These are phyloP conservation scores for Verticillium longisporum DNA, from an alignment of 2,329 filamentous ascomycete genomes.

Conservation along the genomic window DNA sequence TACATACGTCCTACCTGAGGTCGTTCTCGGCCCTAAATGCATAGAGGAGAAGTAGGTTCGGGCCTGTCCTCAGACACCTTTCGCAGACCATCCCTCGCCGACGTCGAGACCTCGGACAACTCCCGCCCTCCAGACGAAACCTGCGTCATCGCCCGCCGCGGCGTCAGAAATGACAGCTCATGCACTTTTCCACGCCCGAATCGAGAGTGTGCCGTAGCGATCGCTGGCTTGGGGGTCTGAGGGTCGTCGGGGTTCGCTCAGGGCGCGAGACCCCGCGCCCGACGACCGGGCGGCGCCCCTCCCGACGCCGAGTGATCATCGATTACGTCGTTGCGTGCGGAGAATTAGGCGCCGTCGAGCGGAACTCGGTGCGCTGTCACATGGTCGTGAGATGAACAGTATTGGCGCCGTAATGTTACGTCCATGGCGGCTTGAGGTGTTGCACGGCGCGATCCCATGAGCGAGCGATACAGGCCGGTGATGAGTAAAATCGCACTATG, in stretches of 20 bases:
- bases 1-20: too few relatives aligned
- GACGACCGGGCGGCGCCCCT: not conserved
- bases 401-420: not conserved
- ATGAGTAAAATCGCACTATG: too few relatives aligned
- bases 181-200: not conserved
- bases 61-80: too few relatives aligned
- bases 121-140: not conserved
- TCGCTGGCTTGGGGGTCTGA: not conserved
- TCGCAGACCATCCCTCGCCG: too few relatives aligned
- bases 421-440: not conserved
- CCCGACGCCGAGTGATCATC: not conserved
- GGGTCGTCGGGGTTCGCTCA: not conserved
- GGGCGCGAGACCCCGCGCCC: not conserved
- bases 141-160: not conserved
- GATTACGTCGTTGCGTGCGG: not conserved
- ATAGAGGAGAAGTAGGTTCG: not conserved
- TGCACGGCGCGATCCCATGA: too few relatives aligned
- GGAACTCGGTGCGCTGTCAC: not conserved
- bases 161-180: not conserved
- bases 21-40: too few relatives aligned
- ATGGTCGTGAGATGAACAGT: conserved; percentile 7
- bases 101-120: too few relatives aligned
- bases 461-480: too few relatives aligned
- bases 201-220: not conserved
- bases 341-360: not conserved